Conservation (phyloP, 2,329 filamentous ascomycete genomes). For the Penicillium sp. region DNA sequence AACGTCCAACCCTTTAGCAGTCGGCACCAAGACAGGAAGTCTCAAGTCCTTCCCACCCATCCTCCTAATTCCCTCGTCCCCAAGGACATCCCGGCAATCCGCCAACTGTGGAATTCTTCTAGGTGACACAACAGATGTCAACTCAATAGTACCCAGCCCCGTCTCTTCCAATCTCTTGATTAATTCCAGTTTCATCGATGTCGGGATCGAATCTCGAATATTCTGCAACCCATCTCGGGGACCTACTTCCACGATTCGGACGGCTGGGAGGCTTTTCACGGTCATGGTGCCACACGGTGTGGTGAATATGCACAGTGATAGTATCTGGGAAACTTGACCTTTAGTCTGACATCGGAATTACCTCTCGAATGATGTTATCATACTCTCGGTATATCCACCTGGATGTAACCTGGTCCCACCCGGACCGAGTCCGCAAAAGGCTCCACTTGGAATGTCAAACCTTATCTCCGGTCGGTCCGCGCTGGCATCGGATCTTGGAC, state of each 20-base stretch:
- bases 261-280: constrained; percentile 11
- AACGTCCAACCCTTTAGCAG: constrained; percentile 51
- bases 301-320: too few species aligned
- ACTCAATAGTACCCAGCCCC: constrained; percentile 71
- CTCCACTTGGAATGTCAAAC: too few species aligned
- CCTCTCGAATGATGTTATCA: too few species aligned
- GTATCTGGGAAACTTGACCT: too few species aligned
- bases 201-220: constrained; percentile 68
- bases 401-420: too few species aligned
- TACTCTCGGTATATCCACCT: too few species aligned
- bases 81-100: constrained; percentile 28
- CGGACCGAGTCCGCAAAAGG: too few species aligned
- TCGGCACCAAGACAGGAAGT: constrained; percentile 41
- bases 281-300: too few species aligned
- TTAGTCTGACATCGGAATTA: too few species aligned
- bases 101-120: constrained; percentile 79
- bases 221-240: constrained; percentile 86
- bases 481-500: too few species aligned
- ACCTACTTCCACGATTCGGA: constrained; percentile 74
- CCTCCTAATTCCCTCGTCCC: constrained; percentile 44
- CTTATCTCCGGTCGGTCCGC: too few species aligned
- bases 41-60: constrained; percentile 43
- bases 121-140: constrained; percentile 77
- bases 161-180: constrained; percentile 67
- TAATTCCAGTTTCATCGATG: constrained; percentile 72